These are phyloP conservation scores for Chaetoscypha palmicola DNA, from an alignment of 2,329 filamentous ascomycete genomes.

Conservation along the genomic window DNA sequence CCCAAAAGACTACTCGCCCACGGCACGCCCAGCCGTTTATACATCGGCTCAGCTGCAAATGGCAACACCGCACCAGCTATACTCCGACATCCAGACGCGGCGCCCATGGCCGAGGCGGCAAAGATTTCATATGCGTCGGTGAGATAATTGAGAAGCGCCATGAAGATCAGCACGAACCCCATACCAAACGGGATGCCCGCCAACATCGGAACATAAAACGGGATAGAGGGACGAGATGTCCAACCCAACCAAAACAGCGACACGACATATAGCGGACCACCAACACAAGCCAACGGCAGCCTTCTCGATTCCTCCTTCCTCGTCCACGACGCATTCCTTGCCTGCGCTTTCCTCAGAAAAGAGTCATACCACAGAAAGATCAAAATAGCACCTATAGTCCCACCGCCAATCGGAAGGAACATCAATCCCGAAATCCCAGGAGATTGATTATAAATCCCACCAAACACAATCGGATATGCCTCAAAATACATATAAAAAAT, in stretches of 20 bases:
- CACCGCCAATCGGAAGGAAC: conserved; percentile 47
- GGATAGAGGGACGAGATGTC: conserved; percentile 44
- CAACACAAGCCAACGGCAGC: conserved; percentile 42
- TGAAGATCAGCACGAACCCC: conserved; percentile 48
- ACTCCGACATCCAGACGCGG: conserved; percentile 33
- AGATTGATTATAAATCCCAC: conserved; percentile 51
- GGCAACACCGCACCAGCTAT: conserved; percentile 40
- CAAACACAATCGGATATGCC: conserved; percentile 58
- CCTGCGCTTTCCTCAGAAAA: conserved; percentile 43
- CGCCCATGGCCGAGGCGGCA: conserved; percentile 47
- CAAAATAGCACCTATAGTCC: conserved; percentile 45
- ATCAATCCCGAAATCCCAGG: conserved; percentile 51
- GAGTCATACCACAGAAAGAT: conserved; percentile 46
- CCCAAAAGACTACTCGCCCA: conserved; percentile 43
- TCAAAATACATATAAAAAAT: conserved; percentile 61
- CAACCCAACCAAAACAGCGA: conserved; percentile 54
- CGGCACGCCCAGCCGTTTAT: conserved; percentile 37
- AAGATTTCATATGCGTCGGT: conserved; percentile 51
- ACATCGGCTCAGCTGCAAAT: conserved; percentile 42
- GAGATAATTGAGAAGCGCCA: conserved; percentile 54
- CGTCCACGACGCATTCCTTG: conserved; percentile 38
- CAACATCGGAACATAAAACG: conserved; percentile 49
- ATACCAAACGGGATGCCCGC: conserved; percentile 50
- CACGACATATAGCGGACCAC: conserved; percentile 37
- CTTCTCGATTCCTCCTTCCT: conserved; percentile 45